Percentiles rank a stretch among this genome's conserved stretches.
Conservation (phyloP, 257 asterid genomes). For the Primulina tabacum region DNA sequence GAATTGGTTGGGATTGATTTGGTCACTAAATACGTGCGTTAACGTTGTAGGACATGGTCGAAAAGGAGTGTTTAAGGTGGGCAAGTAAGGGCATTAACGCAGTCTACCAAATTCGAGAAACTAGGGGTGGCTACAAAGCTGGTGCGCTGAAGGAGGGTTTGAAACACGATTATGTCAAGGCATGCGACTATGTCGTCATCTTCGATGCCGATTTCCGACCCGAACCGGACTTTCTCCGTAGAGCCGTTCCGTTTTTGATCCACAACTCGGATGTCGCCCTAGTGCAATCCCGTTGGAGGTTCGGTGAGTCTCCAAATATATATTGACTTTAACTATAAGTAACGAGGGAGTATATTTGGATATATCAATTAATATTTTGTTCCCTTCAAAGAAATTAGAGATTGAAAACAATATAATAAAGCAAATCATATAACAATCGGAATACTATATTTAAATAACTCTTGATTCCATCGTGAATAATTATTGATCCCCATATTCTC, state of each 20-base stretch:
- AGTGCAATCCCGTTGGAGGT: slow-evolving; percentile 59
- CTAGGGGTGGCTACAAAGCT: slow-evolving; percentile 59
- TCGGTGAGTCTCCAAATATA: slow-evolving; percentile 31
- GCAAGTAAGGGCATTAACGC: slow-evolving; percentile 55
- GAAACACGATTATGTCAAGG: slow-evolving; percentile 43
- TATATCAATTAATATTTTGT: no score
- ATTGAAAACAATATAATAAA: no score
- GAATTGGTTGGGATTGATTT: background rate
- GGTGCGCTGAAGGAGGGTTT: slow-evolving; percentile 62
- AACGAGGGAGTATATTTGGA: no score
- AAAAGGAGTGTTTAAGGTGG: slow-evolving; percentile 55
- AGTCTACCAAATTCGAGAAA: slow-evolving; percentile 45
- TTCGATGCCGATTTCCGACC: slow-evolving; percentile 61
- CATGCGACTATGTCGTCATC: slow-evolving; percentile 55
- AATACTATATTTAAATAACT: no score
- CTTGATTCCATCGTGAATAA: no score
- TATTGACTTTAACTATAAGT: background rate
- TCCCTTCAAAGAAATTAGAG: no score
- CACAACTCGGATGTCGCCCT: slow-evolving; percentile 50
- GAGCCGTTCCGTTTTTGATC: slow-evolving; percentile 45
- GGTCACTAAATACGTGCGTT: background rate
- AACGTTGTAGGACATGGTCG: slow-evolving; percentile 47
- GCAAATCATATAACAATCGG: no score
- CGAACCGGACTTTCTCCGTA: slow-evolving; percentile 50
- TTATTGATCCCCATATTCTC: no score